Conservation (phyloP, 257 asterid genomes). For the Plectranthus barbatus region DNA sequence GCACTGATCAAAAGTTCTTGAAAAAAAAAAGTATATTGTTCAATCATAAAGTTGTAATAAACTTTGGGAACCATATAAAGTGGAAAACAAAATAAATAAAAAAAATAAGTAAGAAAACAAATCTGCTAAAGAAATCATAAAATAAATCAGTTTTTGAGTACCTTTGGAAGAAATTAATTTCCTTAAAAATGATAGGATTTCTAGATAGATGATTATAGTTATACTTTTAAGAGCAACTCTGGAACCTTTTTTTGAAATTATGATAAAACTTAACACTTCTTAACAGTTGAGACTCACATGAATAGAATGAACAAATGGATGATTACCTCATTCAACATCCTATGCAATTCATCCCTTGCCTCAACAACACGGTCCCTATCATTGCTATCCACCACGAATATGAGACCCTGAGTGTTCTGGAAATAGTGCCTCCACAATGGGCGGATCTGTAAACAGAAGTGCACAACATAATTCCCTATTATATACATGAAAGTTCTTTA, state of each 20-base stretch:
- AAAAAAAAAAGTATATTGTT: not conserved
- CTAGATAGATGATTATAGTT: not conserved
- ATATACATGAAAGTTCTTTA: not conserved
- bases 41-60: not conserved
- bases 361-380: conserved; percentile 91
- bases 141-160: not conserved
- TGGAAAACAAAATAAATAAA: too few relatives aligned
- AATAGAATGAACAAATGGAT: not conserved
- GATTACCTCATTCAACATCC: conserved; percentile 88
- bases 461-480: not conserved
- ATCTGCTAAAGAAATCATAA: not conserved
- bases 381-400: conserved; percentile 88
- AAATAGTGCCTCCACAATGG: conserved; percentile 98
- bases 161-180: not conserved
- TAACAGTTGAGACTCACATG: not conserved
- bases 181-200: not conserved
- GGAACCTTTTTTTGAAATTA: not conserved
- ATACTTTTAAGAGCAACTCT: not conserved
- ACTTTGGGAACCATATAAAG: too few relatives aligned
- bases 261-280: not conserved
- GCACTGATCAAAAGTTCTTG: not conserved
- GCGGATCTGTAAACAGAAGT: conserved; percentile 56
- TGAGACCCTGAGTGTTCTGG: conserved; percentile 94
- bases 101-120: too few relatives aligned
- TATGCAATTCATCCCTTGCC: conserved; percentile 94